Evolutionary conservation across 345 rosid species (phyloP).

Genomic region (Eucalyptus regnans): DNA sequence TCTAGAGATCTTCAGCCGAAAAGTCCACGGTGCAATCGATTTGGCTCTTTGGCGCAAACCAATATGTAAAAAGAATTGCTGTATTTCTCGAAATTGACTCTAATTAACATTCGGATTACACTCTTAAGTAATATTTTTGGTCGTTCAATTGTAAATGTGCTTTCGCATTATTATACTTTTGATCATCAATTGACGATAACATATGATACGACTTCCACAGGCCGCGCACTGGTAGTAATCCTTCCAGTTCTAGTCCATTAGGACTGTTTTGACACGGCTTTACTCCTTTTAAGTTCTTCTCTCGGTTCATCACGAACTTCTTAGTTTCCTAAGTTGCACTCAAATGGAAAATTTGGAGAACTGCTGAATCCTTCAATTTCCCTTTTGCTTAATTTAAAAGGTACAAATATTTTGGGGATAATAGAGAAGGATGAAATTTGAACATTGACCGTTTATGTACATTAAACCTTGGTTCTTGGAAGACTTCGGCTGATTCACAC

Average conservation of each 20-base stretch:
- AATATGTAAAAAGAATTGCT: background rate
- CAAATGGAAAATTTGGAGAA: background rate
- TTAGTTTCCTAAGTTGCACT: background rate
- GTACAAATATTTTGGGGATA: background rate
- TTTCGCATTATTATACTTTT: accelerated
- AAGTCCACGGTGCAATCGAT: background rate
- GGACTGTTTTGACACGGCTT: background rate
- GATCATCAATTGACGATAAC: background rate
- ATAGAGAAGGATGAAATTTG: background rate
- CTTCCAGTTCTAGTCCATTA: background rate
- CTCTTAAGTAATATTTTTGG: background rate
- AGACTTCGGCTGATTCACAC: background rate
- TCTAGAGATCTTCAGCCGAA: background rate
- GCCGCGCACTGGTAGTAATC: background rate
- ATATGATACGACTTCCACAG: background rate
- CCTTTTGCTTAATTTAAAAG: background rate
- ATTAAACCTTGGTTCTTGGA: background rate
- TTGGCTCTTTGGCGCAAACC: background rate
- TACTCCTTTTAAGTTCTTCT: background rate
- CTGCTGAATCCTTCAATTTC: background rate
- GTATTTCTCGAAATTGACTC: background rate
- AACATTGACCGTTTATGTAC: background rate
- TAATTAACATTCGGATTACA: background rate
- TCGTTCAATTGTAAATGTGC: background rate
- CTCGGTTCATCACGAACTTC: background rate